Base-by-base conservation (phyloP, 805 yeast species). In the Candida yuanshanica region DNA sequence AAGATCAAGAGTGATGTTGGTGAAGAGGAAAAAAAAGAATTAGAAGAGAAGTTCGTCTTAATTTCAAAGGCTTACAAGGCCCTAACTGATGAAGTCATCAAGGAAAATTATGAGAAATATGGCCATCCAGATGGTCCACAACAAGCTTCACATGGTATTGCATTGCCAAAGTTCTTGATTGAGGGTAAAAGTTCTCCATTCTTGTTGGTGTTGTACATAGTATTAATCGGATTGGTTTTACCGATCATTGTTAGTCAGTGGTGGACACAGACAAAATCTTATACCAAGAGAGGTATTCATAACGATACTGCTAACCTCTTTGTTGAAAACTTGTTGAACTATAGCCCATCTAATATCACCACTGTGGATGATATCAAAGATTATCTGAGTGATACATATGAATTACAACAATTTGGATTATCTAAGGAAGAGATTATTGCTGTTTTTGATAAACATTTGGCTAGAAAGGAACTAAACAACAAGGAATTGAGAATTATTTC, bases 101-200 rank as follows among this genome's bases (percentile, higher is more conserved):
- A 79, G 53, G 86, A 85, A 52, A 93, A 93, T 60, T 89, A 76
- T 61, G 68, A 82, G 53, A 81, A 77, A 52, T 93, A 83, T 56
- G 99, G 99, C 37, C 96, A 95, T 60, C 99, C 99, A 5, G 99
- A 93, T 66, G 99, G 99, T 33, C 96, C 95, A 33, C 95, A 87
- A 63, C 86, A 86, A 21, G 73, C 83, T 16, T 68, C 83, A 17
- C 96, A 88, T 60, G 99, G 99, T 47, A 89, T 93, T 62, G 99
- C 98, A 0, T 66, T 93, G 50, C 99, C 99, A 24, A 81, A 83
- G 59, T 88, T 86, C 64, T 71, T 93, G 46, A 85, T 95, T 23
- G 96, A 88, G 49, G 89, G 95, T 33, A 72, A 79, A 43, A 80
- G 81, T 18, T 81, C 95, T 5, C 75, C 82, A 4, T 52, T 83